Evolutionary conservation across 2,329 filamentous ascomycete species (phyloP), one percentile per base, ranked within the genome.

Genomic region (Cyphellophora europaea): DNA sequence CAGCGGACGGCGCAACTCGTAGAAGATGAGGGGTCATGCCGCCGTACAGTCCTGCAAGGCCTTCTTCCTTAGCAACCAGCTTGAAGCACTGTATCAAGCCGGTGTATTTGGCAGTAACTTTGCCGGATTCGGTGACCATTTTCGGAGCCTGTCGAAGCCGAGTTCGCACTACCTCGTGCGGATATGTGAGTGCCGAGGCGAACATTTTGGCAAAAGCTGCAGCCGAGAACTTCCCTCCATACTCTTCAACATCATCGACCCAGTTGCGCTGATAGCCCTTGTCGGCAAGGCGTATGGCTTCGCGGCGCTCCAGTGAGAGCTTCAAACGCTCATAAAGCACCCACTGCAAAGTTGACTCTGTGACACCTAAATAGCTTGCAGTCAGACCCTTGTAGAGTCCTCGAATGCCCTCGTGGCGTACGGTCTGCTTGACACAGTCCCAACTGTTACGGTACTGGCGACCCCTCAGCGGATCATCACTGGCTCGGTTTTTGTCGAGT

Each of bases 311-410:
- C 19, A 95, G 64, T n/a, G 68, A 67, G 15, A 73, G 66, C 70
- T 95, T 96, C 69, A 93, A 78, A 58, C 88, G 82, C 63, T 96
- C 88, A 60, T 95, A 96, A 49, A 95, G 63, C 52, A 93, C 79
- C 87, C 87, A 94, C 57, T 96, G 88, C 51, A 94, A 60, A 4
- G 88, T 91, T 46, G 80, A 88, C 66, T 95, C 89, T 2, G 82
- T 81, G 13, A 93, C 86, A 15, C 89, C 88, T 1, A 96, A 67
- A 54, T 95, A 96, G 53, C 83, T 91, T 19, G 88, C 88, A 47
- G 81, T 91, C 62, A 96, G 73, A 33, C 88, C 88, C 53, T 87
- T 83, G 63, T 95, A 96, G 40, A 96, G 66, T 2, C 87, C 86
- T 21, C 72, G 66, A 30, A 93, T 61, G 1, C 89, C 89, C 57